Evolutionary conservation across 176 grass and related monocot species (phyloP).

Genomic region (Tillandsia fasciculata): DNA sequence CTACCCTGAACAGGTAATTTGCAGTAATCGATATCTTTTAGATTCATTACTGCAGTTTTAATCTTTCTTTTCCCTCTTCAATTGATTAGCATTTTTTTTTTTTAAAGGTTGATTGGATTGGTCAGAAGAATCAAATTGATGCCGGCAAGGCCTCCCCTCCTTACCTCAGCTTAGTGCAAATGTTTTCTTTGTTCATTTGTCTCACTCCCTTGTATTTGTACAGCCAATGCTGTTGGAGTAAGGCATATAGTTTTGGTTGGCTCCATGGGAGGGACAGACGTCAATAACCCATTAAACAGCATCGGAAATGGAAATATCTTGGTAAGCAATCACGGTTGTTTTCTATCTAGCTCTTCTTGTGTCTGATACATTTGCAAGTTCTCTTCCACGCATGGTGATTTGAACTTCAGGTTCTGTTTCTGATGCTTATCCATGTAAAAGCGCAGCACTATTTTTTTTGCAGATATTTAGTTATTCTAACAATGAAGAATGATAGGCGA

Average conservation of each 20-base stretch:
- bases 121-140: constrained; percentile 94
- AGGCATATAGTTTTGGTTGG: constrained; percentile 81
- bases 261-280: constrained; percentile 89
- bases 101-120: constrained; percentile 88
- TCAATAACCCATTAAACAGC: constrained; percentile 76
- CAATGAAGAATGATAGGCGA: too few species aligned
- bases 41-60: background rate
- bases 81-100: constrained; percentile 1
- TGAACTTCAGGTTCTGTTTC: background rate
- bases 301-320: constrained; percentile 82
- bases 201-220: background rate
- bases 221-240: constrained; percentile 62
- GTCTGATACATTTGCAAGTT: background rate
- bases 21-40: background rate
- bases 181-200: background rate
- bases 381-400: background rate
- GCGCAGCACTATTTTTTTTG: too few species aligned
- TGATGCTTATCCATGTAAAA: too few species aligned
- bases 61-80: background rate
- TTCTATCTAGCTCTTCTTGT: background rate
- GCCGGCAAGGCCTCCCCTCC: constrained; percentile 29
- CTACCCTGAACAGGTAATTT: constrained; percentile 64
- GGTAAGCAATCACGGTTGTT: constrained; percentile 14
- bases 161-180: background rate
- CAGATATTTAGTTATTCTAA: too few species aligned